A percentile compares a stretch with the other conserved stretches of the same genome.
Conservation (phyloP, 345 rosid genomes). For the Melaleuca alternifolia region DNA sequence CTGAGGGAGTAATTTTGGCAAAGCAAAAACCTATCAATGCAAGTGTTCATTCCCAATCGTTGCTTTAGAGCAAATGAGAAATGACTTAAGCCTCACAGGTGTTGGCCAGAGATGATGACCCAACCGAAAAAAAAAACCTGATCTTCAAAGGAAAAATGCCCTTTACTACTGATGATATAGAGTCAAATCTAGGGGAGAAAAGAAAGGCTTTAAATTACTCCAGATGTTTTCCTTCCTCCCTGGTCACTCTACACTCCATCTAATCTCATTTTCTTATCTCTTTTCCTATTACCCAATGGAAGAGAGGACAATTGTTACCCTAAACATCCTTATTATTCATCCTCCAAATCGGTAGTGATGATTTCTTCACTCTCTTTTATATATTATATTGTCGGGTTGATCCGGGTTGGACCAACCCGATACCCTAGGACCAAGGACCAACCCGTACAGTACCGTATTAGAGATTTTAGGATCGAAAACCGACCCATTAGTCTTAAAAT, state of each 20-base stretch:
- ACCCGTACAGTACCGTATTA: too few species aligned
- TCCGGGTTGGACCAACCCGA: too few species aligned
- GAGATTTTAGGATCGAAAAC: too few species aligned
- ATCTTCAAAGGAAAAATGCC: not conserved
- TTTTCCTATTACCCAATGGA: not conserved
- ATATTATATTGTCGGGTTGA: too few species aligned
- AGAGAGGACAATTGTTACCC: not conserved
- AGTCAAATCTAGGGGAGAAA: not conserved
- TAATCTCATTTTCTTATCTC: not conserved
- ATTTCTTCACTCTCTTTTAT: conserved; percentile 20
- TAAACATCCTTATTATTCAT: conserved; percentile 54
- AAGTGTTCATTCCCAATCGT: not conserved
- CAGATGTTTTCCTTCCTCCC: not conserved
- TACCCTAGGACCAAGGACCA: too few species aligned
- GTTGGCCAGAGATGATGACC: not conserved
- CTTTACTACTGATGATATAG: not conserved
- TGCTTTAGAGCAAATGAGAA: not conserved
- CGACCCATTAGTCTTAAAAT: too few species aligned
- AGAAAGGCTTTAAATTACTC: not conserved
- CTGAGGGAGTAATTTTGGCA: not conserved
- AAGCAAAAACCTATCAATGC: not conserved
- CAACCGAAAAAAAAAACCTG: not conserved
- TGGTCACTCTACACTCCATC: not conserved
- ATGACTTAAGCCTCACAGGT: not conserved
- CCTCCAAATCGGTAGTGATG: conserved; percentile 33